phyloP scores from a whole-genome alignment of 345 rosid genomes.

The Eutrema heterophyllum region DNA sequence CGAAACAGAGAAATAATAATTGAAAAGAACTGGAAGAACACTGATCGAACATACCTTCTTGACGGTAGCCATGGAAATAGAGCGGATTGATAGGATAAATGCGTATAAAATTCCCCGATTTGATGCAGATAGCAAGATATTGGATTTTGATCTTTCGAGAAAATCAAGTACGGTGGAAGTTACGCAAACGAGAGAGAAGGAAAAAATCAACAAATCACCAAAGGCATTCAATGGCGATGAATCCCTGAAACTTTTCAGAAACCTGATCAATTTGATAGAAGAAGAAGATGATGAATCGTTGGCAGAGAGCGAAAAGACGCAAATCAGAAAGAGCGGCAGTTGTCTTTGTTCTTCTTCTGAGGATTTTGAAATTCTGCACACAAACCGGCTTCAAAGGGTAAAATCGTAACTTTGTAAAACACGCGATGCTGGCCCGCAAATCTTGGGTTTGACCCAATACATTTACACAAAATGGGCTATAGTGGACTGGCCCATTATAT shows the following conservation, averaged over 20 bases:
- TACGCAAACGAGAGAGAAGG: not conserved
- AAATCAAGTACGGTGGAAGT: not conserved
- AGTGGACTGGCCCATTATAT: not conserved
- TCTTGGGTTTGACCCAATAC: not conserved
- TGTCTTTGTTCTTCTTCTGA: not conserved
- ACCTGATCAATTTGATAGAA: not conserved
- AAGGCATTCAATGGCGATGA: not conserved
- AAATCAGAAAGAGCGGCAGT: conserved; percentile 29
- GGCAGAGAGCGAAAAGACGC: conserved; percentile 9
- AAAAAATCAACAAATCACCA: not conserved
- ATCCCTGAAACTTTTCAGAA: not conserved
- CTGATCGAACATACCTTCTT: conserved; percentile 13
- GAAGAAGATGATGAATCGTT: not conserved
- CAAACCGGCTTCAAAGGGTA: not conserved
- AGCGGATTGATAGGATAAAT: not conserved
- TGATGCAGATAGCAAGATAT: not conserved
- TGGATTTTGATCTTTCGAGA: not conserved
- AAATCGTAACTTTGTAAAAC: not conserved
- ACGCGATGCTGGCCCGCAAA: not conserved
- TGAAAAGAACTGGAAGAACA: not conserved
- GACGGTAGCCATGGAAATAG: not conserved
- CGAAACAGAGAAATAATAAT: not conserved
- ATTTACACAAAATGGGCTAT: not conserved
- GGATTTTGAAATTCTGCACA: not conserved
- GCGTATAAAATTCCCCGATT: not conserved